These are phyloP conservation scores for Rugosomyces carneus DNA, from an alignment of 1,284 basidiomycete genomes.

Conservation along the genomic window DNA sequence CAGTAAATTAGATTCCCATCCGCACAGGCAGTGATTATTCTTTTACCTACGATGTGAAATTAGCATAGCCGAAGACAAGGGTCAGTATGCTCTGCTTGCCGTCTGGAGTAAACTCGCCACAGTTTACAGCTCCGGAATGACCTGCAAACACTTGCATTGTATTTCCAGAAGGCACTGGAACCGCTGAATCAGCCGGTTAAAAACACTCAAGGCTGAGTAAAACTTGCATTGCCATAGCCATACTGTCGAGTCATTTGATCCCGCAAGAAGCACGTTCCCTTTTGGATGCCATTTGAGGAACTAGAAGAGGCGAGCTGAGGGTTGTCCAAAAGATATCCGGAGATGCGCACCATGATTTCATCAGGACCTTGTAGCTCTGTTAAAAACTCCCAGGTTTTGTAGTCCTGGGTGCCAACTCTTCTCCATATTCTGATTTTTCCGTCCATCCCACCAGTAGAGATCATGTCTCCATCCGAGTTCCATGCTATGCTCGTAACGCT, in stretches of 20 bases:
- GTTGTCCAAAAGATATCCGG: neutral
- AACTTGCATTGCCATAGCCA: slow-evolving; percentile 94
- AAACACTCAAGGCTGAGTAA: slow-evolving; percentile 1
- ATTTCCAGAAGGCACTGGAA: slow-evolving; percentile 85
- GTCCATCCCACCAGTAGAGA: slow-evolving; percentile 97
- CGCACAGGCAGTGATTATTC: slow-evolving; percentile 82
- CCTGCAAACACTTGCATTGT: slow-evolving; percentile 96
- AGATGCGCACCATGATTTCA: slow-evolving; percentile 74
- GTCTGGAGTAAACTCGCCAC: slow-evolving; percentile 90
- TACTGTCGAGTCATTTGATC: slow-evolving; percentile 91
- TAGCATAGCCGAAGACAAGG: neutral
- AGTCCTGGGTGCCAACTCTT: slow-evolving; percentile 69
- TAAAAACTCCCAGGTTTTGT: slow-evolving; percentile 85
- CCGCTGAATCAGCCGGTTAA: slow-evolving; percentile 3
- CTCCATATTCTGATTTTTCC: slow-evolving; percentile 91
- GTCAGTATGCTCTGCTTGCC: slow-evolving; percentile 36
- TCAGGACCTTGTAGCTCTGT: slow-evolving; percentile 90
- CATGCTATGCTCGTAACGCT: slow-evolving; percentile 82
- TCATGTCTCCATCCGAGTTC: slow-evolving; percentile 85
- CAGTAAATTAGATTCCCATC: slow-evolving; percentile 86
- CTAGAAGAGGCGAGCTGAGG: slow-evolving; percentile 32
- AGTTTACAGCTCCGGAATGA: slow-evolving; percentile 81
- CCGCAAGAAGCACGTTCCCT: slow-evolving; percentile 84
- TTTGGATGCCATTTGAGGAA: slow-evolving; percentile 97
- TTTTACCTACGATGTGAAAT: slow-evolving; percentile 53